Base-by-base conservation (phyloP, 225 moss, liverwort and hornwort species). In the Sphagnum contortum region DNA sequence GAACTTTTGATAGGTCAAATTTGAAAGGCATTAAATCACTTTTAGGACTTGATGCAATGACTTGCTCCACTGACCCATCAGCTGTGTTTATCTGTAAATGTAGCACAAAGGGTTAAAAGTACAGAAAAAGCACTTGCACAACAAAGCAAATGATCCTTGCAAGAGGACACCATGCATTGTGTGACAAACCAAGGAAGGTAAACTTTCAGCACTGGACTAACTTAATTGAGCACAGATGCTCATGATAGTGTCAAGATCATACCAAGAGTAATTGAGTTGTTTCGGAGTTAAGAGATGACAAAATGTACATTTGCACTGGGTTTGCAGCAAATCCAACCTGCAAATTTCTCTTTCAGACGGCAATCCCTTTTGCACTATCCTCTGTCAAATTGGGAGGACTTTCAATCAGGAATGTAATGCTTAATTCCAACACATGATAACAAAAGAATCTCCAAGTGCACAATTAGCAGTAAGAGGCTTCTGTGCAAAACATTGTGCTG, bases 211-310 rank as follows among this genome's bases (percentile, higher is more conserved):
- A 29, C 29, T 29, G 29, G 29, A 29, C 29, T 29, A 29, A 29
- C 29, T 29, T 29, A 29, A 29, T 0, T 29, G 29, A 29, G 29
- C 29, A 29, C 29, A 29, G 29, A 29, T 29, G 29, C 29, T 29
- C 29, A 29, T 29, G 29, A 29, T 29, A 29, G 29, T 29, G 29
- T 29, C 29, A 6, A 67, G 4, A 14, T 12, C 76, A 44, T 76
- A 93, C 92, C 85, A 93, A 47, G 66, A 93, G 81, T 74, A 93
- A 73, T 50, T 90, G 85, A 68, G 80, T 86, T 12, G 90, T 93
- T 61, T 82, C 81, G 72, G 78, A 83, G 60, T 82, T 69, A 53
- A 86, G 60, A 6, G 86, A 79, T 8, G 88, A 86, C 57, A 77
- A 10, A 48, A 93, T 73, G 55, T 90, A 93, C 75, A 93, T 74